Conservation (phyloP, 1,139 yeast species). For the Nadsonia commutata region DNA sequence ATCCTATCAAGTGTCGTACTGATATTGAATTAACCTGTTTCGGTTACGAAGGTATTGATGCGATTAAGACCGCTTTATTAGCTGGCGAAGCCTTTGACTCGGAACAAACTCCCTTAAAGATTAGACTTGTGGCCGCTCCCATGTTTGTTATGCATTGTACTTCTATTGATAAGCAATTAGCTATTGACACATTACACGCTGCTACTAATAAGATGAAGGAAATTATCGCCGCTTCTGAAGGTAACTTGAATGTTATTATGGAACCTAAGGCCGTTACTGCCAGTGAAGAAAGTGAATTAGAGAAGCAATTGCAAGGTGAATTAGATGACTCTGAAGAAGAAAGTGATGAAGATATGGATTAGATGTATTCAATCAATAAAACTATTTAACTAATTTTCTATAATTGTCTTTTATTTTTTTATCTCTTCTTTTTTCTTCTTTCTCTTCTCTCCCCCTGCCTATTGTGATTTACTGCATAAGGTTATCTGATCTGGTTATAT, state of each 20-base stretch:
- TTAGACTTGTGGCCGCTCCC: slow-evolving; percentile 95
- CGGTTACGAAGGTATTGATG: slow-evolving; percentile 95
- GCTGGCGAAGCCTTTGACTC: slow-evolving; percentile 79
- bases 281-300: slow-evolving; percentile 94
- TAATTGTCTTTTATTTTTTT: not conserved
- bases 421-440: not conserved
- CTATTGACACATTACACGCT: slow-evolving; percentile 59
- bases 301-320: slow-evolving; percentile 32
- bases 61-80: slow-evolving; percentile 75
- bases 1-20: slow-evolving; percentile 93
- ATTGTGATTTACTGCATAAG: too few relatives aligned
- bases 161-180: slow-evolving; percentile 82
- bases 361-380: not conserved
- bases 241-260: slow-evolving; percentile 87
- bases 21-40: slow-evolving; percentile 96
- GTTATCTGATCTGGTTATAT: not conserved
- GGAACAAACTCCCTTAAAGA: slow-evolving; percentile 72
- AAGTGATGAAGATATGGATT: not conserved
- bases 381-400: not conserved
- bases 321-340: not conserved
- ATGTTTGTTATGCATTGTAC: slow-evolving; percentile 86
- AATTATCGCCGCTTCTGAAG: slow-evolving; percentile 61
- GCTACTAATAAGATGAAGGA: slow-evolving; percentile 68
- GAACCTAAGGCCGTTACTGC: slow-evolving; percentile 98
- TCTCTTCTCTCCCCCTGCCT: not conserved